Percentiles rank a stretch among this genome's conserved stretches.
These are phyloP conservation scores for Lindgomyces ingoldianus DNA, from an alignment of 495 filamentous ascomycete species.

Conservation along the genomic window DNA sequence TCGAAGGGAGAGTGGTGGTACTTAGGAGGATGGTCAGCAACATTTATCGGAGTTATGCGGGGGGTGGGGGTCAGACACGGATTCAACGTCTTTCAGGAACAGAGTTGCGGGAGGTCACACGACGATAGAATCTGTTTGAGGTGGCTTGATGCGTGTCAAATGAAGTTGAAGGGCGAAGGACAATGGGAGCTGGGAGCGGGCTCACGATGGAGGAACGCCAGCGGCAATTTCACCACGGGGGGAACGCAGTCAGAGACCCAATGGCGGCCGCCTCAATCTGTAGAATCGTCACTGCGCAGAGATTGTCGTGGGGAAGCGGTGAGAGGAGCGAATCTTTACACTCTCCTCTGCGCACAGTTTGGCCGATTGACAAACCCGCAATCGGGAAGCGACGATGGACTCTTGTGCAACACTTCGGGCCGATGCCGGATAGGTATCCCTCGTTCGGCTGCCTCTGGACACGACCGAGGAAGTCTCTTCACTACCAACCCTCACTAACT, in stretches of 20 bases:
- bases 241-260: too few relatives aligned
- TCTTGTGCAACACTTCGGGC: too few relatives aligned
- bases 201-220: background rate
- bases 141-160: background rate
- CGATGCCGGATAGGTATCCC: too few relatives aligned
- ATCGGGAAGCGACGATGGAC: background rate
- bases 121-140: constrained; percentile 7
- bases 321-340: too few relatives aligned
- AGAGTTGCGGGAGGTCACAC: constrained; percentile 15
- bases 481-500: too few relatives aligned
- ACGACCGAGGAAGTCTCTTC: too few relatives aligned
- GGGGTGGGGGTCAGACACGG: background rate
- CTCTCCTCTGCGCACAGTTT: too few relatives aligned
- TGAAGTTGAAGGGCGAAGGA: background rate
- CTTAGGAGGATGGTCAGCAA: background rate
- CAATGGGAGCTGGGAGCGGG: background rate
- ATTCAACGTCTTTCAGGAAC: background rate
- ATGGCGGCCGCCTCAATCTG: background rate
- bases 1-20: background rate
- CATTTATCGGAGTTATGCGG: background rate
- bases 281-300: background rate
- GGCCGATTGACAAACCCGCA: too few relatives aligned
- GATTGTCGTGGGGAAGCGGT: background rate
- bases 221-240: too few relatives aligned
- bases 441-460: too few relatives aligned